Evolutionary conservation across 768 basidiomycete genomes (phyloP).

Genomic region (Melanogaster broomeanus): DNA sequence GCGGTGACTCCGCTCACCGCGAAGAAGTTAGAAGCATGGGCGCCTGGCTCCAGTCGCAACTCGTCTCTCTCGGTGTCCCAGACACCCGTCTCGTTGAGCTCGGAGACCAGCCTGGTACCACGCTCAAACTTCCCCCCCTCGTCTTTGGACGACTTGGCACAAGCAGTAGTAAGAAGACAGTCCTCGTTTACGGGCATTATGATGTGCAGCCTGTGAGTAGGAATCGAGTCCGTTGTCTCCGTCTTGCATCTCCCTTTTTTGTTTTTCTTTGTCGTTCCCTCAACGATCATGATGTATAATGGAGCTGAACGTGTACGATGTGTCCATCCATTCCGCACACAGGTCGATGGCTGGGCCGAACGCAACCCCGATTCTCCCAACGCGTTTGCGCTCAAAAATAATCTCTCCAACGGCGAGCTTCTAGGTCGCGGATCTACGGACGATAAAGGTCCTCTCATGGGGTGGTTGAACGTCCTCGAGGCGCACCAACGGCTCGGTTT

Average conservation of each 20-base stretch:
- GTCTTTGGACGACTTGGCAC: not conserved
- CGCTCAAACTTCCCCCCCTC: not conserved
- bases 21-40: not conserved
- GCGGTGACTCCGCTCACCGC: not conserved
- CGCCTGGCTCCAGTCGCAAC: not conserved
- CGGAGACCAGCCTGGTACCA: not conserved
- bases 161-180: conserved; percentile 55
- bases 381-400: conserved; percentile 66
- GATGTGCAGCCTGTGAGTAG: conserved; percentile 84
- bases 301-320: no score
- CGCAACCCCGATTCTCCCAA: conserved; percentile 39
- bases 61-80: not conserved
- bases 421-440: conserved; percentile 85
- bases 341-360: not conserved
- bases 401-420: conserved; percentile 48
- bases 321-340: no score
- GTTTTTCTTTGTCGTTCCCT: no score
- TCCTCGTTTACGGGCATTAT: conserved; percentile 88
- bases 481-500: conserved; percentile 69
- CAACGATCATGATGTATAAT: no score
- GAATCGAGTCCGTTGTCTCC: no score
- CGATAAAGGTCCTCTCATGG: conserved; percentile 89
- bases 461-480: conserved; percentile 89
- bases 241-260: no score
- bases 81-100: not conserved